Evolutionary conservation across 139 green algal genomes (phyloP).

Genomic region (Gonium pectorale): DNA sequence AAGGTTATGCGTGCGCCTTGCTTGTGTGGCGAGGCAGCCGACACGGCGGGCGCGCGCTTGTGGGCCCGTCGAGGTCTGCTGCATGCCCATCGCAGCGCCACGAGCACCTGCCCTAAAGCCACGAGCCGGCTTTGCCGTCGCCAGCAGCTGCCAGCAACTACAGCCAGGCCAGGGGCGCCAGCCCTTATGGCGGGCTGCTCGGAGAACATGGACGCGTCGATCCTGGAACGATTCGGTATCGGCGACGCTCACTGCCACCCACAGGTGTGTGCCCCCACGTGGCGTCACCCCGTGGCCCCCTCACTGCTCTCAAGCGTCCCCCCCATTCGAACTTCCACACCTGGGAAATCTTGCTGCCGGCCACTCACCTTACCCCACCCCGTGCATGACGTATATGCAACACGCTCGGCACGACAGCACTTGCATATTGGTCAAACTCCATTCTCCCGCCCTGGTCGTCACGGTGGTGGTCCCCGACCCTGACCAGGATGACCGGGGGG

Average conservation of each 20-base stretch:
- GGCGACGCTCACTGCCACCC: slow-evolving; percentile 57
- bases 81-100: too few relatives aligned
- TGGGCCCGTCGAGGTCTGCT: too few relatives aligned
- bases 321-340: background rate
- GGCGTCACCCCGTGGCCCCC: background rate
- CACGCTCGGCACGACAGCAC: background rate
- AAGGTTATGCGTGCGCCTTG: too few relatives aligned
- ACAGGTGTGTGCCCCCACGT: slow-evolving; percentile 6
- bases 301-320: background rate
- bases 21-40: too few relatives aligned
- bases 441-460: background rate
- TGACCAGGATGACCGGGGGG: slow-evolving; percentile 1
- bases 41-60: too few relatives aligned
- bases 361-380: background rate
- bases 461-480: background rate
- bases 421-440: background rate
- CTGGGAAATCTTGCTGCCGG: background rate
- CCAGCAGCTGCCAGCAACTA: too few relatives aligned
- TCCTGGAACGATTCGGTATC: slow-evolving; percentile 4
- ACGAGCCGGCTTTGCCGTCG: too few relatives aligned
- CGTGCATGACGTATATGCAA: background rate
- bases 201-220: background rate
- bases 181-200: too few relatives aligned
- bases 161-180: too few relatives aligned
- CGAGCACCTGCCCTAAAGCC: too few relatives aligned